Evolutionary conservation across 805 yeast species (phyloP), one percentile per base, ranked within the genome.

Genomic region (Pichia thaimueangensis): DNA sequence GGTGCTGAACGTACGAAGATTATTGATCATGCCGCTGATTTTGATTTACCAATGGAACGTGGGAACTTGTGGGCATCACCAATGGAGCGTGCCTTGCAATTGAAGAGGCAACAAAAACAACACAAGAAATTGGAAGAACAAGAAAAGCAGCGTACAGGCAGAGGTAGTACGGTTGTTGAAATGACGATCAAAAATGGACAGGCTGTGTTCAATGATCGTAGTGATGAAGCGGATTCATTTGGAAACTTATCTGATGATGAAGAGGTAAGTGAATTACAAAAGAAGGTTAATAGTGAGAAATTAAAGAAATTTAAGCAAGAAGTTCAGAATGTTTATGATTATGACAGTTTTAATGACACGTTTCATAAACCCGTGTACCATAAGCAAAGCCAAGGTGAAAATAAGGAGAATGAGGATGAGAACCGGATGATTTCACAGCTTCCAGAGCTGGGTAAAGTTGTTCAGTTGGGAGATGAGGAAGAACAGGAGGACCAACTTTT

Each of bases 11-110:
- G 99, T 58, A 93, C 98, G 0, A 78, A 77, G 52, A 87, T 93
- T 48, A 89, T 94, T 30, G 99, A 93, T 58, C 82, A 86, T 57
- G 96, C 94, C 0, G 78, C 95, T 5, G 98, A 93, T 58, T 86
- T 76, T 58, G 94, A 86, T 38, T 62, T 81, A 42, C 67, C 73
- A 13, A 64, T 70, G 28, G 63, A 73, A 1, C 35, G 49, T 6
- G 71, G 69, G 25, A 82, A 76, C 50, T 66, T 82, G 48, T 93
- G 98, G 97, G 80, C 95, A 0, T 81, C 95, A 1, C 80, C 82
- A 0, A 71, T 81, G 41, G 97, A 94, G 53, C 76, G 93, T 51
- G 97, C 97, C 0, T 67, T 87, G 44, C 87, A 86, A 57, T 65
- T 93, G 53, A 87, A 88, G 59, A 78, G 78, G 51, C 97, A 89